Conservation (phyloP, 2,329 filamentous ascomycete species). For the Lasiodiplodia citricola region DNA sequence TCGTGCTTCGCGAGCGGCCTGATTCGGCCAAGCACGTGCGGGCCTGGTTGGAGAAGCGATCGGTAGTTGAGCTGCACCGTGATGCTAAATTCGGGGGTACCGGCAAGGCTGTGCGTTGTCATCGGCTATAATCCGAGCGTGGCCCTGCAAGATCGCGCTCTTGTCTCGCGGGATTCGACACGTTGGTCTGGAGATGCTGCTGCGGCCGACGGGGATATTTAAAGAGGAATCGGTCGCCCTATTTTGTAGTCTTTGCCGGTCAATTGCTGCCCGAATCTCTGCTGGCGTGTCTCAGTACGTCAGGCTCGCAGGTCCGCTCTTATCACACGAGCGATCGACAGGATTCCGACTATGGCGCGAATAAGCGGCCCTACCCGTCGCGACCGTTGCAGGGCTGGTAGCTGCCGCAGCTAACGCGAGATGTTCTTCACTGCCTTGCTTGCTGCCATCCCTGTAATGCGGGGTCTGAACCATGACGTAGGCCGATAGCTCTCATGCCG, state of each 20-base stretch:
- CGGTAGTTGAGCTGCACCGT: slow-evolving; percentile 1
- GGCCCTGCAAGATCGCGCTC: slow-evolving; percentile 10
- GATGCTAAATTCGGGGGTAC: neutral
- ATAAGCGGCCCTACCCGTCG: slow-evolving; percentile 2
- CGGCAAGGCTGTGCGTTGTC: slow-evolving; percentile 16
- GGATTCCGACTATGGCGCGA: neutral
- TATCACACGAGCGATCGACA: neutral
- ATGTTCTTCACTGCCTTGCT: neutral
- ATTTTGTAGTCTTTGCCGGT: neutral
- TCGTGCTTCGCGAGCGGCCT: slow-evolving; percentile 10
- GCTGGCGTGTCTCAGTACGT: slow-evolving; percentile 11
- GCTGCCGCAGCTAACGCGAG: neutral
- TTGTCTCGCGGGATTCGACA: neutral
- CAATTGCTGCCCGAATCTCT: neutral
- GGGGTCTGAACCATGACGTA: neutral
- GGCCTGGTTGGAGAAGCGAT: slow-evolving; percentile 2
- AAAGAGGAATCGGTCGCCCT: neutral
- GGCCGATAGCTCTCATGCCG: neutral
- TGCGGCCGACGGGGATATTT: neutral
- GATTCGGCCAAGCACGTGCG: slow-evolving; percentile 9
- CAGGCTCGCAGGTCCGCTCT: neutral
- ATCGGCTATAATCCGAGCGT: neutral
- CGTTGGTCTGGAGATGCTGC: neutral
- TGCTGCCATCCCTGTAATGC: neutral
- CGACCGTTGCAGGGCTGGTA: slow-evolving; percentile 6